These are phyloP conservation scores for Lippia alba DNA, from an alignment of 305 asterid genomes.

Conservation along the genomic window DNA sequence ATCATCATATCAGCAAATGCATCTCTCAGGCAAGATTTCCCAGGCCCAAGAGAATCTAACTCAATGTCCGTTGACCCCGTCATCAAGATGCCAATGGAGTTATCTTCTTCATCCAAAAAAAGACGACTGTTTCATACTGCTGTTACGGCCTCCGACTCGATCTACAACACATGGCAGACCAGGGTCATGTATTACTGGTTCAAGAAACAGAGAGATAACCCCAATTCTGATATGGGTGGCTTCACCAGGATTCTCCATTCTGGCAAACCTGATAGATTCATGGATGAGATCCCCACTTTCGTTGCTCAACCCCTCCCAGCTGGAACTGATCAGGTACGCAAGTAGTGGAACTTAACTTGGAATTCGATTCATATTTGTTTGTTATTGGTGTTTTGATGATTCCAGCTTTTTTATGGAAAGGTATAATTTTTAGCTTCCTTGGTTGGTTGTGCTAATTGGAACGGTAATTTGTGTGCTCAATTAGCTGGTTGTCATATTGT, in stretches of 20 bases:
- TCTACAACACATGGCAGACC: conserved; percentile 95
- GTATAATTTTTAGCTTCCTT: background rate
- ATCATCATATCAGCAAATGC: conserved; percentile 86
- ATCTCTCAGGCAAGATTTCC: conserved; percentile 78
- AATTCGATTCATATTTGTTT: background rate
- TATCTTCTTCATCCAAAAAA: conserved; percentile 26
- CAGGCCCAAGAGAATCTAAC: conserved; percentile 46
- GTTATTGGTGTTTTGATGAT: background rate
- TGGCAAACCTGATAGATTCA: conserved; percentile 72
- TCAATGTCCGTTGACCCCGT: conserved; percentile 53
- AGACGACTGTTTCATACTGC: conserved; percentile 88
- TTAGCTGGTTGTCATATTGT: too few relatives aligned
- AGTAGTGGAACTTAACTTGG: conserved; percentile 1
- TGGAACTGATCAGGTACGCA: conserved; percentile 86
- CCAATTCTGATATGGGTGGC: conserved; percentile 90
- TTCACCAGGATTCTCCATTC: conserved; percentile 86
- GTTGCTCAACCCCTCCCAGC: conserved; percentile 90
- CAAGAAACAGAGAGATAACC: conserved; percentile 57
- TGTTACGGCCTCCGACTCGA: conserved; percentile 86
- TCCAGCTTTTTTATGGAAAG: background rate
- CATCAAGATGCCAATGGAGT: conserved; percentile 70
- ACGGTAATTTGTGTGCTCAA: too few relatives aligned
- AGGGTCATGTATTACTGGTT: conserved; percentile 97
- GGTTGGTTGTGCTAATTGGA: too few relatives aligned
- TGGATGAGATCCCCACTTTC: conserved; percentile 97